Evolutionary conservation across 108 stramenopile genomes (phyloP).

Genomic region (Asterionellopsis glacialis): DNA sequence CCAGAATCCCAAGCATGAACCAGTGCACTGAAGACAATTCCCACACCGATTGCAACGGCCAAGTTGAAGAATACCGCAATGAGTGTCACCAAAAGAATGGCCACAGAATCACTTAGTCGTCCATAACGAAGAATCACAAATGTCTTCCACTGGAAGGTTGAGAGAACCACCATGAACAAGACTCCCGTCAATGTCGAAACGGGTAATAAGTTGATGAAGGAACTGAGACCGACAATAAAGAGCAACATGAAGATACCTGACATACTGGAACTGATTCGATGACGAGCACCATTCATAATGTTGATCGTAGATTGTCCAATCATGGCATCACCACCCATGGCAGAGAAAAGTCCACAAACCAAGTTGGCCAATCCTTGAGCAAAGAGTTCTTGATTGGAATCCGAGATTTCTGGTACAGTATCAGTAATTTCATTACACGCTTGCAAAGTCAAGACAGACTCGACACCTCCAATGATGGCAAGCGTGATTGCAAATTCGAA

Average conservation of each 20-base stretch:
- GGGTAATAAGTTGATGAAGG: conserved; percentile 43
- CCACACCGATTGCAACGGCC: conserved; percentile 47
- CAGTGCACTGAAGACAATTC: conserved; percentile 40
- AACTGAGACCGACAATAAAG: conserved; percentile 30
- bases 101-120: conserved; percentile 31
- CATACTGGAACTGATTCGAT: conserved; percentile 38
- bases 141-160: conserved; percentile 56
- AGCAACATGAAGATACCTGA: conserved; percentile 53
- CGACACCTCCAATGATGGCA: conserved; percentile 46
- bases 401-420: conserved; percentile 36
- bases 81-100: conserved; percentile 41
- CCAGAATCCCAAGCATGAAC: conserved; percentile 52
- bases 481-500: conserved; percentile 31
- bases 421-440: conserved; percentile 55
- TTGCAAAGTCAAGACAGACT: conserved; percentile 50
- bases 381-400: conserved; percentile 49
- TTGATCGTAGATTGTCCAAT: conserved; percentile 64
- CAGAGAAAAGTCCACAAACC: conserved; percentile 35
- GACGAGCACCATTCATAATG: conserved; percentile 53
- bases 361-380: conserved; percentile 53
- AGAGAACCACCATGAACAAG: conserved; percentile 48
- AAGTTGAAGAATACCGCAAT: conserved; percentile 50
- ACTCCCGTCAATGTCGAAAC: conserved; percentile 51
- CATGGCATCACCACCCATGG: conserved; percentile 64
- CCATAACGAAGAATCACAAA: conserved; percentile 45